Evolutionary conservation across 2,329 filamentous ascomycete genomes (phyloP).

Genomic region (Thielaviopsis ethacetica): DNA sequence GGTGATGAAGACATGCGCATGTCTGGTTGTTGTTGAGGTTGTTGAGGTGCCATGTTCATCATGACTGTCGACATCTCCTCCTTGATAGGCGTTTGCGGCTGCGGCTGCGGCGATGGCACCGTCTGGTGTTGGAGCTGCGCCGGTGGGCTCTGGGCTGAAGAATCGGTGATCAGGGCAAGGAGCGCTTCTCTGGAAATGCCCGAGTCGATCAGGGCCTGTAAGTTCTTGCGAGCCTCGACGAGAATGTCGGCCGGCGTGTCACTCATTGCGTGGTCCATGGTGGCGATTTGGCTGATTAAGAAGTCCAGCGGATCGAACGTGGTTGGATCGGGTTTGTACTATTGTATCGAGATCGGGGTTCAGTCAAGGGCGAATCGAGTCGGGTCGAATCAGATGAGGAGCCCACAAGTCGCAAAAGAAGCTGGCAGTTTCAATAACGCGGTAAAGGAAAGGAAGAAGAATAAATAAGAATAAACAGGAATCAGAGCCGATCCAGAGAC

Average conservation of each 20-base stretch:
- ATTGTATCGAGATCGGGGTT: too few relatives aligned
- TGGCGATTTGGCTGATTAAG: background rate
- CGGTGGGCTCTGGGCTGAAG: slow-evolving; percentile 1
- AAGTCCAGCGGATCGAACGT: too few relatives aligned
- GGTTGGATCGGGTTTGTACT: too few relatives aligned
- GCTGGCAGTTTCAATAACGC: too few relatives aligned
- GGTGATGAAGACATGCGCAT: slow-evolving; percentile 19
- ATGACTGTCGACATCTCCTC: slow-evolving; percentile 12
- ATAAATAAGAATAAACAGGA: too few relatives aligned
- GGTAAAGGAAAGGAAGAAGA: too few relatives aligned
- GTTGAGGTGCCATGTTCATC: slow-evolving; percentile 10
- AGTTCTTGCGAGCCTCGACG: slow-evolving; percentile 28
- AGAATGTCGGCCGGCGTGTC: slow-evolving; percentile 27
- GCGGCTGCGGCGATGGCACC: slow-evolving; percentile 6
- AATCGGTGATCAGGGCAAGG: slow-evolving; percentile 14
- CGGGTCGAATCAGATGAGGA: too few relatives aligned
- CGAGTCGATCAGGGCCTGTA: slow-evolving; percentile 29
- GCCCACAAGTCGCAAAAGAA: too few relatives aligned
- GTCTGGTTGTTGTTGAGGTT: slow-evolving; percentile 14
- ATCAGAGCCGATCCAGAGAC: too few relatives aligned
- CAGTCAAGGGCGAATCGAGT: too few relatives aligned
- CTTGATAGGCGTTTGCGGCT: slow-evolving; percentile 8
- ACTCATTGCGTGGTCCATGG: slow-evolving; percentile 12
- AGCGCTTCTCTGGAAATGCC: slow-evolving; percentile 27
- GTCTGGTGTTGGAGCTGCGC: slow-evolving; percentile 9